Evolutionary conservation across 2,329 filamentous ascomycete genomes (phyloP).

Genomic region (Fusarium sp.): DNA sequence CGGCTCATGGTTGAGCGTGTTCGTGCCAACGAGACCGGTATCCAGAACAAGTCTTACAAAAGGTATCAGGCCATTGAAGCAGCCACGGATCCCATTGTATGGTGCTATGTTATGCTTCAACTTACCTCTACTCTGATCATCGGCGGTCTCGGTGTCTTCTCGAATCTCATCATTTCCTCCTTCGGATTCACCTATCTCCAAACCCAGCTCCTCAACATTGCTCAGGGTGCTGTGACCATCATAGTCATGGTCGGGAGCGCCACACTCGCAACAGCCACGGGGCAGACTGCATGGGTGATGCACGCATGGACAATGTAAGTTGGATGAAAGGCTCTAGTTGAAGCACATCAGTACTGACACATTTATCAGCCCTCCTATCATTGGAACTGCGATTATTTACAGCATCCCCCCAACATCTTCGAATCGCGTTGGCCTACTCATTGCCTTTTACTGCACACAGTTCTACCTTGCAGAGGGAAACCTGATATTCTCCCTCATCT

Average conservation of each 20-base stretch:
- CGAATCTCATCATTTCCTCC: not conserved
- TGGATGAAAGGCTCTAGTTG: not conserved
- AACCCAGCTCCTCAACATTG: not conserved
- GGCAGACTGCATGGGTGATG: constrained; percentile 10
- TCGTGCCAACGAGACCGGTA: not conserved
- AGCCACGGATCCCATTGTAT: not conserved
- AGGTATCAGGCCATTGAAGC: not conserved
- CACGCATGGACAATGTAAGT: not conserved
- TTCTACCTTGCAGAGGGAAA: not conserved
- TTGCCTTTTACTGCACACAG: constrained; percentile 56
- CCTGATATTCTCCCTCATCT: not conserved
- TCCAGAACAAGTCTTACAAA: not conserved
- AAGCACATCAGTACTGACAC: no score
- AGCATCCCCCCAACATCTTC: constrained; percentile 42
- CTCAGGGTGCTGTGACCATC: constrained; percentile 40
- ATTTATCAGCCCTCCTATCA: constrained; percentile 40
- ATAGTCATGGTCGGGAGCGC: constrained; percentile 46
- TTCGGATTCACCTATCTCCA: constrained; percentile 25
- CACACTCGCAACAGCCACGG: constrained; percentile 19
- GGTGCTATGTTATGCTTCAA: not conserved
- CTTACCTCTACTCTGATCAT: not conserved
- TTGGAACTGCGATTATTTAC: constrained; percentile 55
- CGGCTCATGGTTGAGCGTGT: not conserved
- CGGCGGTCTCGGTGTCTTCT: not conserved
- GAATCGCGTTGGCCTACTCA: constrained; percentile 50